Conservation (phyloP, 1,284 basidiomycete species). For the Gastroboletus turbinatus region DNA sequence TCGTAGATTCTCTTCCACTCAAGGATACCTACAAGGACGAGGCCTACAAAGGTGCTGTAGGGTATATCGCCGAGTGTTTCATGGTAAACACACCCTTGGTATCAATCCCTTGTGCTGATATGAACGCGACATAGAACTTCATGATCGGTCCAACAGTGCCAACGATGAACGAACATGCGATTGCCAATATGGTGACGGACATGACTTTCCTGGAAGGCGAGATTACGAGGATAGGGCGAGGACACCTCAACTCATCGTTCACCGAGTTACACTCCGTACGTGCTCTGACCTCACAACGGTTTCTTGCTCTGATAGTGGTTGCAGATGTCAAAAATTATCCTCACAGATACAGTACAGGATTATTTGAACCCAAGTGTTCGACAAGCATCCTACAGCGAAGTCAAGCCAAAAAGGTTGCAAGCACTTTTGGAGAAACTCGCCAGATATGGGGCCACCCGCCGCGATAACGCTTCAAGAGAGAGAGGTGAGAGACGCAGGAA, state of each 20-base stretch:
- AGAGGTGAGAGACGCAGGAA: conserved; percentile 69
- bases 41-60: conserved; percentile 83
- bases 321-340: conserved; percentile 78
- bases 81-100: conserved; percentile 53
- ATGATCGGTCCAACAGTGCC: conserved; percentile 75
- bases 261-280: conserved; percentile 78
- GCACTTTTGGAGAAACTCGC: conserved; percentile 80
- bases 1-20: conserved; percentile 91
- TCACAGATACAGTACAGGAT: conserved; percentile 74
- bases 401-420: conserved; percentile 77
- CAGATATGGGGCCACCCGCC: conserved; percentile 60
- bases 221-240: conserved; percentile 69
- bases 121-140: conserved; percentile 56
- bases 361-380: conserved; percentile 78
- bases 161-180: conserved; percentile 85
- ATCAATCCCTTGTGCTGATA: conserved; percentile 4
- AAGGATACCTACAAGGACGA: conserved; percentile 84
- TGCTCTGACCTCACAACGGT: conserved; percentile 11
- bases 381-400: conserved; percentile 66
- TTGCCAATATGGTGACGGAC: conserved; percentile 81
- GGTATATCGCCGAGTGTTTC: conserved; percentile 83
- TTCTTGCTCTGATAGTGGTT: conserved; percentile 10
- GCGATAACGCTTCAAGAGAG: conserved; percentile 58
- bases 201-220: conserved; percentile 85
- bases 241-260: conserved; percentile 75